Conservation (phyloP, 306 rosid species). For the Abrus pulchellus region DNA sequence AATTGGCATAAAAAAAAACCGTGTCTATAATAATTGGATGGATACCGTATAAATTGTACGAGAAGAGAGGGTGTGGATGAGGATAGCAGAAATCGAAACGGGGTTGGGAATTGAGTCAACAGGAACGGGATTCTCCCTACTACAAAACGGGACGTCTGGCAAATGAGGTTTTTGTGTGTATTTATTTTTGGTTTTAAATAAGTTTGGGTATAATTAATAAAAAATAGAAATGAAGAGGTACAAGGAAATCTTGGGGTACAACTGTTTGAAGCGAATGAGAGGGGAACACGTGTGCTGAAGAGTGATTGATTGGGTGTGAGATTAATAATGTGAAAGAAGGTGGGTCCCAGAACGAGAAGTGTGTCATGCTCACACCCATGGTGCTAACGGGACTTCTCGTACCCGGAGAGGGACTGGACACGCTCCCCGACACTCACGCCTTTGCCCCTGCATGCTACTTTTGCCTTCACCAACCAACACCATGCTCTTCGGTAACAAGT, state of each 20-base stretch:
- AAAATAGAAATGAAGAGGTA: neutral
- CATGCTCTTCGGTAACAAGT: too few relatives aligned
- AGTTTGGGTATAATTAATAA: neutral
- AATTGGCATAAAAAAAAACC: neutral
- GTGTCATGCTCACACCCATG: conserved; percentile 44
- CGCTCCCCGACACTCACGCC: conserved; percentile 20
- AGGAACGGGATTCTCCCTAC: neutral
- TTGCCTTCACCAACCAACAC: neutral
- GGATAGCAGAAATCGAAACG: conserved; percentile 18
- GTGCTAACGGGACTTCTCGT: neutral
- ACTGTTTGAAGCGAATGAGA: neutral
- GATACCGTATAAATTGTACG: conserved; percentile 36
- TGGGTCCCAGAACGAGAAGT: conserved; percentile 40
- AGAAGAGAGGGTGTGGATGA: conserved; percentile 7
- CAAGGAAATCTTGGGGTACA: conserved; percentile 18
- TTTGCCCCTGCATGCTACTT: neutral
- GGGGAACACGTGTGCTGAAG: conserved; percentile 19
- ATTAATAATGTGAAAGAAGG: neutral
- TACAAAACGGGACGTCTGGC: neutral
- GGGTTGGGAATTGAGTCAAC: neutral
- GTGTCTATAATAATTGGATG: conserved; percentile 3
- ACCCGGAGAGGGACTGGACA: neutral
- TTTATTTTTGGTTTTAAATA: neutral
- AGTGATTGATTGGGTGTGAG: neutral
- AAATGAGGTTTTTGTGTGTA: neutral